These are phyloP conservation scores for Yarrowia sp. DNA, from an alignment of 805 yeast genomes.

Conservation along the genomic window DNA sequence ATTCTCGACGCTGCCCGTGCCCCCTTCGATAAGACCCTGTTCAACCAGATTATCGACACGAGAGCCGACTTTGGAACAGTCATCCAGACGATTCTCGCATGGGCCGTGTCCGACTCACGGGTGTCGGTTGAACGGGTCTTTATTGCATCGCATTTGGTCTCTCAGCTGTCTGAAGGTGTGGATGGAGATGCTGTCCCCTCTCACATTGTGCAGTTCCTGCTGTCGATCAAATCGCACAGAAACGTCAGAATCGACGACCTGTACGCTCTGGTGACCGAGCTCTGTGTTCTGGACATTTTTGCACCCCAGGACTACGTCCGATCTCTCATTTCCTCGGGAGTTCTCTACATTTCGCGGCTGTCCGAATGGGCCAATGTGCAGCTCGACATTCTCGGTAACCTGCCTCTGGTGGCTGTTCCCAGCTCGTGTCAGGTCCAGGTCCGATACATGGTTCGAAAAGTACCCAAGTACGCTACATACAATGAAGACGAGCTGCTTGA, in stretches of 20 bases:
- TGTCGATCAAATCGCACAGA: slow-evolving; percentile 3
- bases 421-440: slow-evolving; percentile 20
- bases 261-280: slow-evolving; percentile 60
- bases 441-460: slow-evolving; percentile 22
- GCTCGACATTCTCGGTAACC: slow-evolving; percentile 56
- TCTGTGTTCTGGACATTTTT: slow-evolving; percentile 58
- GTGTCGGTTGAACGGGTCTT: slow-evolving; percentile 43
- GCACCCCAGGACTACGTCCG: slow-evolving; percentile 73
- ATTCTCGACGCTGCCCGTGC: not conserved
- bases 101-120: slow-evolving; percentile 45
- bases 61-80: slow-evolving; percentile 41
- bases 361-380: slow-evolving; percentile 51
- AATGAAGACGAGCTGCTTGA: slow-evolving; percentile 11
- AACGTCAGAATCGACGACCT: slow-evolving; percentile 42
- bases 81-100: slow-evolving; percentile 44
- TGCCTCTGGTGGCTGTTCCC: slow-evolving; percentile 45
- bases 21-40: slow-evolving; percentile 7
- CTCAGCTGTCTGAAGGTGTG: slow-evolving; percentile 34
- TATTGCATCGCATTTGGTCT: slow-evolving; percentile 43
- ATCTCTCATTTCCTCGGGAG: slow-evolving; percentile 83
- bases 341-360: slow-evolving; percentile 66
- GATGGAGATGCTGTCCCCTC: slow-evolving; percentile 24
- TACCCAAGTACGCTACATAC: slow-evolving; percentile 11
- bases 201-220: slow-evolving; percentile 21
- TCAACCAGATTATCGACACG: slow-evolving; percentile 15